Base-by-base conservation (phyloP, 2,329 filamentous ascomycete species). In the Xylariaceae sp. region DNA sequence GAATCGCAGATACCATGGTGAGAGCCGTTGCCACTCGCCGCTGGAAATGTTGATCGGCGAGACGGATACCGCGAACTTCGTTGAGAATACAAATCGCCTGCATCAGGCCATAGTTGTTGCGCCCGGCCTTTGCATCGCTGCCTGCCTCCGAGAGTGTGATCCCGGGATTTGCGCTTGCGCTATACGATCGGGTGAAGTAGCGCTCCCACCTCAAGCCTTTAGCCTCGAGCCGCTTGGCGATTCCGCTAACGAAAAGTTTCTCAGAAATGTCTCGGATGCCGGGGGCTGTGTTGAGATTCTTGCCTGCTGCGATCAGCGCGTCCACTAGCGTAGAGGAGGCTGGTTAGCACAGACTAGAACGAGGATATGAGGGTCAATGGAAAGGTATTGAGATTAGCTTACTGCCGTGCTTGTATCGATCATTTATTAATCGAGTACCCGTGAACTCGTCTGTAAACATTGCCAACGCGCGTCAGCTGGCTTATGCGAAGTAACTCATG, bases 371-470 rank as follows among this genome's bases (percentile, higher is more conserved):
- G 10, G 6, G 10, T n/a, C n/a, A n/a, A n/a, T n/a, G n/a, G n/a
- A n/a, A n/a, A n/a, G n/a, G n/a, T n/a, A n/a, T n/a, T n/a, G n/a
- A n/a, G n/a, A 19, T 23, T 14, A 10, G 35, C 49, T 42, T 50
- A 52, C 49, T 50, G 27, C 49, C 62, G 37, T 61, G 62, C 33
- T 60, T 55, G 41, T 64, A 64, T 3, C 49, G 43, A 2, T 59
- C 60, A 16, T 44, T 53, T 22, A 29, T 48, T 36, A 59, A 42
- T 37, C 53, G 54, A 19, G 61, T 52, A 0, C 56, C 62, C 1
- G 54, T 62, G 42, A 59, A 65, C 51, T 65, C 63, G 42, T 65
- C n/a, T n/a, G n/a, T n/a, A n/a, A n/a, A n/a, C n/a, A n/a, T n/a
- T n/a, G n/a, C n/a, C n/a, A n/a, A n/a, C n/a, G n/a, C n/a, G n/a